Conservation (phyloP, 305 asterid species). For the Caryopteris hybrid region DNA sequence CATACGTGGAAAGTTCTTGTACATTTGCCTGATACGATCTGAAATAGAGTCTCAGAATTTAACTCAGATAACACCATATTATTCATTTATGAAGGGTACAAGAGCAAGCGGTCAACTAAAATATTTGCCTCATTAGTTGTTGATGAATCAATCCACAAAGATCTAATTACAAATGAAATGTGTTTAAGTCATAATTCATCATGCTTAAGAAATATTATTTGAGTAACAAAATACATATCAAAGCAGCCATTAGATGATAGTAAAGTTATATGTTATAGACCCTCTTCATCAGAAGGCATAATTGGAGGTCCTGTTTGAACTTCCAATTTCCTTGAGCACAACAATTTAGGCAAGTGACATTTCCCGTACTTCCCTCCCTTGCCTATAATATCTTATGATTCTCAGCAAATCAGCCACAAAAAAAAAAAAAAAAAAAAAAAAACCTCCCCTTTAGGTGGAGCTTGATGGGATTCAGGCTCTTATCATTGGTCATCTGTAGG, state of each 20-base stretch:
- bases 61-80: constrained; percentile 3
- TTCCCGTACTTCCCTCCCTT: too few relatives aligned
- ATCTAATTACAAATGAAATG: constrained; percentile 1
- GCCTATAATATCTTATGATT: too few relatives aligned
- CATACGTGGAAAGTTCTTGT: constrained; percentile 69
- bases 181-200: background rate
- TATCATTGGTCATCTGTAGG: too few relatives aligned
- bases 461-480: too few relatives aligned
- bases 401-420: background rate
- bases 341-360: background rate
- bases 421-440: too few relatives aligned
- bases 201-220: constrained; percentile 3
- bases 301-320: background rate
- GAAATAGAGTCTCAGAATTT: constrained; percentile 27
- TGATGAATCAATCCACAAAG: constrained; percentile 4
- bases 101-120: background rate
- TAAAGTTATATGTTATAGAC: background rate
- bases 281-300: constrained; percentile 7
- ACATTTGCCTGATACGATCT: constrained; percentile 77
- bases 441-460: background rate
- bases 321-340: background rate
- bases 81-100: background rate
- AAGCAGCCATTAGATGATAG: constrained; percentile 5
- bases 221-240: background rate
- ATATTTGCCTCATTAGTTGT: background rate